Base-by-base conservation (phyloP, 2,329 filamentous ascomycete genomes). In the Apiospora hydei region DNA sequence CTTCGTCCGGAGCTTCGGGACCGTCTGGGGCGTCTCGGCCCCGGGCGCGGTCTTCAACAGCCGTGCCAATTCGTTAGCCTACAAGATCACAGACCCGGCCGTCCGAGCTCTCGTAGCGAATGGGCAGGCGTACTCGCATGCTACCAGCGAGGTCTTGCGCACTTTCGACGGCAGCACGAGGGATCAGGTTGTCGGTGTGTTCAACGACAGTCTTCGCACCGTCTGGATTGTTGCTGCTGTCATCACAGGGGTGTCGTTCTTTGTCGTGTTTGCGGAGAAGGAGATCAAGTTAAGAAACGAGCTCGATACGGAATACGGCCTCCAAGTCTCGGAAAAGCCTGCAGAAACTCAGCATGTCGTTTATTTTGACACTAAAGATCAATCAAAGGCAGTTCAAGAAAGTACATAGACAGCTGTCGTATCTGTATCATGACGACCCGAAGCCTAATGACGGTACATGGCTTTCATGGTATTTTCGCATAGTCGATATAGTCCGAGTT, bases 1-100 rank as follows among this genome's bases (percentile, higher is more conserved):
- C 6, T 86, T 85, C 74, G 77, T 83, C 68, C 78, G 84, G 16
- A 80, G 78, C 53, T 80, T 85, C 24, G 84, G 84, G 0, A 78
- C 80, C 43, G 80, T 83, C 41, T 80, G 85, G 69, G 84, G 84
- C 24, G 80, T 85, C 1, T 78, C 82, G 0, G 79, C 86, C 38
- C 81, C 81, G 4, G 80, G 79, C 0, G 78, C 80, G 3, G 79
- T 84, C 46, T 84, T 84, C 74, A 76, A 78, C 51, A 77, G 70
- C 46, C 72, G 73, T 10, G 71, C 71, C 10, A 51, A 76, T 6
- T 70, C 71, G 1, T 11, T 67, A 16, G 21, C 21, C 38, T 14
- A 18, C 64, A 24, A 24, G 11, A n/a, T 46, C 7, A 46, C 18
- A 21, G 74, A 75, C 38, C 21, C 69, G 1, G 69, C 69, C 16